phyloP scores from a whole-genome alignment of 345 rosid species.

The Eucalyptus polyanthemos region DNA sequence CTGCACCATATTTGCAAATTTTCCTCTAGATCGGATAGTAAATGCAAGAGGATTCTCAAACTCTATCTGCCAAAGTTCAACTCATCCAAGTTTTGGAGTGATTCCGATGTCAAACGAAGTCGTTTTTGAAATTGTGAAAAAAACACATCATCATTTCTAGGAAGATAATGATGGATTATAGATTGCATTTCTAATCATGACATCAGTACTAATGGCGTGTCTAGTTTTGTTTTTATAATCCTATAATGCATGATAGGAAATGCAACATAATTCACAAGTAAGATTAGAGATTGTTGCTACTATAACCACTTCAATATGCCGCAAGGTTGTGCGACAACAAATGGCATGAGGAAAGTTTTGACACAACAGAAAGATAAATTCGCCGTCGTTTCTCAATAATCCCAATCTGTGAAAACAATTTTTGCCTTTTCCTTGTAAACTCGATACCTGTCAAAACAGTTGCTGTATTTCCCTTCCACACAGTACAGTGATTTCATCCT shows the following conservation, averaged over 20 bases:
- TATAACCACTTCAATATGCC: neutral
- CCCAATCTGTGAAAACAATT: neutral
- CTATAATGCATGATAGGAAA: neutral
- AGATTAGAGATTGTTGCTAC: neutral
- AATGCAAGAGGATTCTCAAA: neutral
- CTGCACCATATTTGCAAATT: neutral
- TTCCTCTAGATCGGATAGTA: neutral
- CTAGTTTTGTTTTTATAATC: neutral
- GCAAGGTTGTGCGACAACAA: neutral
- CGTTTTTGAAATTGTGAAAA: neutral
- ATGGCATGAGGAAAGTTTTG: neutral
- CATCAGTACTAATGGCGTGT: neutral
- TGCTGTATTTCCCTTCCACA: neutral
- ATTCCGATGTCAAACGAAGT: neutral
- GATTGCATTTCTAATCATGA: neutral
- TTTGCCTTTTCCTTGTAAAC: neutral
- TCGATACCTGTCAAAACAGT: neutral
- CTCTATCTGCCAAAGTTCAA: neutral
- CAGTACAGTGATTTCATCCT: neutral
- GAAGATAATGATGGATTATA: neutral
- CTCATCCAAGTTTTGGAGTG: neutral
- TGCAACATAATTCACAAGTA: neutral
- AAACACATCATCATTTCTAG: neutral
- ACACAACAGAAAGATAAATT: neutral
- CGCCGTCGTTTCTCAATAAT: neutral